These are phyloP conservation scores for Pythium pyrilobum DNA, from an alignment of 352 stramenopile genomes.

Conservation along the genomic window DNA sequence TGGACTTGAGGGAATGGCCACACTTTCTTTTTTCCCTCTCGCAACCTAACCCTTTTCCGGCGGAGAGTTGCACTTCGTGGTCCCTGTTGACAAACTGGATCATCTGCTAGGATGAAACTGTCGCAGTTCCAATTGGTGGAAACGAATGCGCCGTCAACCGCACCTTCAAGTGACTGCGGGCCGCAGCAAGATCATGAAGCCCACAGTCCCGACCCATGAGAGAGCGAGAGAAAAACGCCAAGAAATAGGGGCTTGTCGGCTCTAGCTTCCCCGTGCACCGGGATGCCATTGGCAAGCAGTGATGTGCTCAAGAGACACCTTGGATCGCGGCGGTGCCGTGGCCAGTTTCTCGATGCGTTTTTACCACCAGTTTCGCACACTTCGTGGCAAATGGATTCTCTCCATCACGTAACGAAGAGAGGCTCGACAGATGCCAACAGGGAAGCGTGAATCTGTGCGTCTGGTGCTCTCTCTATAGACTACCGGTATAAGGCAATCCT, in stretches of 20 bases:
- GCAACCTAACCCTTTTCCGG: conserved; percentile 3
- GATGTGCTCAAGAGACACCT: too few species aligned
- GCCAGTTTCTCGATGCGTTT: too few species aligned
- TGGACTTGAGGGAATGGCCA: conserved; percentile 14
- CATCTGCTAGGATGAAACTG: conserved; percentile 16
- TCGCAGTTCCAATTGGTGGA: conserved; percentile 11
- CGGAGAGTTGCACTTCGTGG: conserved; percentile 9
- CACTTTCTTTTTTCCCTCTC: conserved; percentile 22
- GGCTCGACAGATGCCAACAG: neutral
- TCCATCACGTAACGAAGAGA: conserved; percentile 6
- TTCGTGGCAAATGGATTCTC: neutral
- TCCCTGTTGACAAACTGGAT: conserved; percentile 7
- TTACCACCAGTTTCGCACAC: too few species aligned
- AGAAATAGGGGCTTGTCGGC: too few species aligned
- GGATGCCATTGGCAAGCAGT: too few species aligned
- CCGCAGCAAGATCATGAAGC: neutral
- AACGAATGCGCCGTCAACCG: conserved; percentile 1
- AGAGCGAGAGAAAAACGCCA: neutral
- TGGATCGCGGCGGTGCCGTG: too few species aligned
- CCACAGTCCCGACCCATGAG: too few species aligned
- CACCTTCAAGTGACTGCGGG: conserved; percentile 21
- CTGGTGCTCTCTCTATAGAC: too few species aligned
- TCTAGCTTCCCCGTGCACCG: too few species aligned
- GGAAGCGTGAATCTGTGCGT: conserved; percentile 2
- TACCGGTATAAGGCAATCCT: too few species aligned